Evolutionary conservation across 2,329 filamentous ascomycete genomes (phyloP).

Genomic region (Claviceps pazoutovae): DNA sequence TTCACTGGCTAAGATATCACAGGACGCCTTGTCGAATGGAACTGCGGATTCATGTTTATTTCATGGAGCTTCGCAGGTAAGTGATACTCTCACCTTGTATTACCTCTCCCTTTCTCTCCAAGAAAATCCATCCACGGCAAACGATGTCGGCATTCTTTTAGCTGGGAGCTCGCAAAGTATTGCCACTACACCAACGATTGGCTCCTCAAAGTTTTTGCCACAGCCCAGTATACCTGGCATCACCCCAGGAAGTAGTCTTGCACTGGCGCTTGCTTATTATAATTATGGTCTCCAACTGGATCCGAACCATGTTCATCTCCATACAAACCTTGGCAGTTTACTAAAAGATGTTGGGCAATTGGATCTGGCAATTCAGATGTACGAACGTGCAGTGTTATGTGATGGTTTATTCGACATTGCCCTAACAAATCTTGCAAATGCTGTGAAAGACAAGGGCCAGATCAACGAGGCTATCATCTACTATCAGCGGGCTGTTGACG

Average conservation of each 20-base stretch:
- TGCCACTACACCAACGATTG: slow-evolving; percentile 20
- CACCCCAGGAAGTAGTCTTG: slow-evolving; percentile 70
- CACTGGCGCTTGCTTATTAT: slow-evolving; percentile 83
- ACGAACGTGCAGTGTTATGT: slow-evolving; percentile 82
- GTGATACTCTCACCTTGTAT: slow-evolving; percentile 87
- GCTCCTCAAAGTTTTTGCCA: slow-evolving; percentile 6
- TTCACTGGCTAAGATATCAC: slow-evolving; percentile 93
- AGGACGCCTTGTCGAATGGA: slow-evolving; percentile 80
- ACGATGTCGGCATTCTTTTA: slow-evolving; percentile 95
- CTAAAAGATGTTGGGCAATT: slow-evolving; percentile 94
- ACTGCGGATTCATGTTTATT: slow-evolving; percentile 39
- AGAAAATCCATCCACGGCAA: slow-evolving; percentile 91
- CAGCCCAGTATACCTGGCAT: slow-evolving; percentile 58
- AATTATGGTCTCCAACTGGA: slow-evolving; percentile 85
- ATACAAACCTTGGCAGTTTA: slow-evolving; percentile 89
- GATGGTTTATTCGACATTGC: slow-evolving; percentile 96
- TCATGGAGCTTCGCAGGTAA: slow-evolving; percentile 59
- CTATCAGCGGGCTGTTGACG: slow-evolving; percentile 75
- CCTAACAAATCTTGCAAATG: slow-evolving; percentile 89
- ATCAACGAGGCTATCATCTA: slow-evolving; percentile 86
- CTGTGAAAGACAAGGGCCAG: slow-evolving; percentile 89
- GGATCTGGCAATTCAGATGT: slow-evolving; percentile 87
- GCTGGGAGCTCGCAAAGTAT: slow-evolving; percentile 69
- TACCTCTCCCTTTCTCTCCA: slow-evolving; percentile 90
- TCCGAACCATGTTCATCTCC: slow-evolving; percentile 80